Evolutionary conservation across 208 protist genomes (phyloP).

Genomic region (Borovskyia barvae): DNA sequence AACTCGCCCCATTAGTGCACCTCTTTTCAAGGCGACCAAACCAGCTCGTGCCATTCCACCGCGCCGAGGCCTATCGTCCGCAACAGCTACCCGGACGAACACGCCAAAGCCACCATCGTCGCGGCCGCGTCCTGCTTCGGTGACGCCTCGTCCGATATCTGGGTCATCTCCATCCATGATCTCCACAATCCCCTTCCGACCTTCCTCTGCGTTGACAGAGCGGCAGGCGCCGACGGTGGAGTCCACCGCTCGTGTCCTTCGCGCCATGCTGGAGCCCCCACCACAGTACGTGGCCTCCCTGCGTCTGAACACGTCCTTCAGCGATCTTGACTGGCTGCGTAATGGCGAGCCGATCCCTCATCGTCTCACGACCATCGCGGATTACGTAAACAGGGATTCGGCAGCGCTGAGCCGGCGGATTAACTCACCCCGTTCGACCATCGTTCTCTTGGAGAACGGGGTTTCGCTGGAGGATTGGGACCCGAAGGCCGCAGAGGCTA

Average conservation of each 20-base stretch:
- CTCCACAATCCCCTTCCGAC: no score
- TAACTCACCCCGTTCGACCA: conserved; percentile 80
- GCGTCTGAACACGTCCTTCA: conserved; percentile 44
- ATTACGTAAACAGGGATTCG: conserved; percentile 2
- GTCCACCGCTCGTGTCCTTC: conserved; percentile 56
- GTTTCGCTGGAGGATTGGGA: conserved; percentile 49
- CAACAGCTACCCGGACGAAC: background rate
- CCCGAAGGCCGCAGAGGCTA: background rate
- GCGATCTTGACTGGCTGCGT: conserved; percentile 72
- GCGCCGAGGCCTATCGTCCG: background rate
- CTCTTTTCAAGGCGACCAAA: no score
- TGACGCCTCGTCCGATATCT: background rate
- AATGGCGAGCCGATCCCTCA: conserved; percentile 30
- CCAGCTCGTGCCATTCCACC: no score
- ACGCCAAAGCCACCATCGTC: background rate
- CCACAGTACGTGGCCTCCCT: conserved; percentile 61
- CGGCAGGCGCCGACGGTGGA: background rate
- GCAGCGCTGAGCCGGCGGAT: conserved; percentile 15
- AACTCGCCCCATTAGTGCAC: no score
- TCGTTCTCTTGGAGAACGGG: conserved; percentile 76
- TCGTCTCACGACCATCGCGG: conserved; percentile 17
- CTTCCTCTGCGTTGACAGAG: background rate
- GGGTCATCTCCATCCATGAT: no score
- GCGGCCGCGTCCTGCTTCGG: background rate
- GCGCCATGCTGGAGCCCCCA: conserved; percentile 63